Conservation (phyloP, 768 basidiomycete genomes). For the Mycena latifolia region DNA sequence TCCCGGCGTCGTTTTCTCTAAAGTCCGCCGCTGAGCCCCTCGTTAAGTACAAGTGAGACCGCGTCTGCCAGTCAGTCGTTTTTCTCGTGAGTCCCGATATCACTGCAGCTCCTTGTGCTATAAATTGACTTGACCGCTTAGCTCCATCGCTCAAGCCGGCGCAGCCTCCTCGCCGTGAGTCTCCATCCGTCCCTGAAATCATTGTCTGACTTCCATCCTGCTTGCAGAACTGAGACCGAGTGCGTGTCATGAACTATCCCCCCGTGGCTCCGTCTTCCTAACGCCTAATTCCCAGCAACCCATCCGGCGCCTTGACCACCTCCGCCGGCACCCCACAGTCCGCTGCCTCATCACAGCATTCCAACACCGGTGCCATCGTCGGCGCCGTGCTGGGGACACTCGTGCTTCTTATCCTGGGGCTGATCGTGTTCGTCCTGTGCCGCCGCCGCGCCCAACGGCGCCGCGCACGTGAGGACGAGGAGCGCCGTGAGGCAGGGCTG, state of each 20-base stretch:
- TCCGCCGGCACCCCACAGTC: constrained; percentile 3
- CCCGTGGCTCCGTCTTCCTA: not conserved
- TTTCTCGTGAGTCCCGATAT: constrained; percentile 3
- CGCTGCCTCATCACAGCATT: constrained; percentile 5
- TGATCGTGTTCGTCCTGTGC: constrained; percentile 35
- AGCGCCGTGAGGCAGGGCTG: constrained; percentile 27
- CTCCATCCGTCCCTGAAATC: not conserved
- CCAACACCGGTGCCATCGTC: constrained; percentile 42
- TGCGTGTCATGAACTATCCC: not conserved
- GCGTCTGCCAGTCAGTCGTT: not conserved
- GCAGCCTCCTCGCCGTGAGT: constrained; percentile 9
- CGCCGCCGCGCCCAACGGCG: constrained; percentile 35
- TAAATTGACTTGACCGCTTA: not conserved
- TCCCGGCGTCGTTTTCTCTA: too few species aligned
- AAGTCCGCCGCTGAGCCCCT: not conserved
- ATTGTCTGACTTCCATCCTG: not conserved
- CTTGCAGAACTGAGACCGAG: constrained; percentile 12
- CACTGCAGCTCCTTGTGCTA: not conserved
- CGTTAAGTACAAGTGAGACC: not conserved
- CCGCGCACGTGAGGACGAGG: constrained; percentile 21
- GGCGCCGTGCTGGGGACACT: constrained; percentile 46
- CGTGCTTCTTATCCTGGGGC: constrained; percentile 29
- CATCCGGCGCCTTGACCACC: not conserved
- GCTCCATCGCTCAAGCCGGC: not conserved
- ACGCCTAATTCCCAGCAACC: not conserved